These are phyloP conservation scores for Claviceps sp. DNA, from an alignment of 2,329 filamentous ascomycete species.

Conservation along the genomic window DNA sequence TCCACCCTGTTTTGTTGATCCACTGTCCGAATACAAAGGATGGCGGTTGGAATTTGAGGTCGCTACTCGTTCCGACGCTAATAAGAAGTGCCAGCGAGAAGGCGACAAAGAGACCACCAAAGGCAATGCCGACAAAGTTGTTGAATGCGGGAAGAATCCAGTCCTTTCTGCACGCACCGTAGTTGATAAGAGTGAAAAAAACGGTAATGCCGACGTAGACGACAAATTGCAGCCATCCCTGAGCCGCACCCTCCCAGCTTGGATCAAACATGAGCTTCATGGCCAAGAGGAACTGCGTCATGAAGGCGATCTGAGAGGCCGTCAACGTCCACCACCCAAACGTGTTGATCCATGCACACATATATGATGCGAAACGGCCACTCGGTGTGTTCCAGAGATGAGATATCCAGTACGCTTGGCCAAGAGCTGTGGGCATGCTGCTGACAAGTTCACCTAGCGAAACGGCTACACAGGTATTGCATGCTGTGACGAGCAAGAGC, in stretches of 20 bases:
- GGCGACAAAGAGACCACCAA: conserved; percentile 37
- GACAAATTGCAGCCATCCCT: conserved; percentile 42
- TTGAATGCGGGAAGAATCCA: conserved; percentile 34
- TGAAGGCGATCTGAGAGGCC: conserved; percentile 42
- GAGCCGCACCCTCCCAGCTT: conserved; percentile 28
- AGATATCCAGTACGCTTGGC: conserved; percentile 43
- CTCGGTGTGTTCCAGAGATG: conserved; percentile 21
- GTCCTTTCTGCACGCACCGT: conserved; percentile 33
- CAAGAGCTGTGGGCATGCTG: conserved; percentile 45
- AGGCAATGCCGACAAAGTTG: conserved; percentile 41
- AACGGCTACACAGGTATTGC: conserved; percentile 39
- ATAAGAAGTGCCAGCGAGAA: conserved; percentile 38
- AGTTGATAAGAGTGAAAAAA: conserved; percentile 34
- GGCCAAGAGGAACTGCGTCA: conserved; percentile 43
- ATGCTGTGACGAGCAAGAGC: conserved; percentile 35
- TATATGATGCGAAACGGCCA: conserved; percentile 39
- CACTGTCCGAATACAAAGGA: conserved; percentile 39
- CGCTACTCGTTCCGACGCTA: conserved; percentile 30
- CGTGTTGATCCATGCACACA: conserved; percentile 47
- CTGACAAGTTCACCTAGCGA: conserved; percentile 43
- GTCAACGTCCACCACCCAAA: conserved; percentile 46
- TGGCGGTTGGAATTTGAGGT: conserved; percentile 32
- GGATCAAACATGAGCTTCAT: conserved; percentile 40
- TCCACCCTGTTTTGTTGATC: conserved; percentile 34
- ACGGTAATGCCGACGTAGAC: conserved; percentile 38